Percentiles rank a stretch among this genome's conserved stretches.
These are phyloP conservation scores for Trypanosoma platydactyli DNA, from an alignment of 208 protist genomes.

Conservation along the genomic window DNA sequence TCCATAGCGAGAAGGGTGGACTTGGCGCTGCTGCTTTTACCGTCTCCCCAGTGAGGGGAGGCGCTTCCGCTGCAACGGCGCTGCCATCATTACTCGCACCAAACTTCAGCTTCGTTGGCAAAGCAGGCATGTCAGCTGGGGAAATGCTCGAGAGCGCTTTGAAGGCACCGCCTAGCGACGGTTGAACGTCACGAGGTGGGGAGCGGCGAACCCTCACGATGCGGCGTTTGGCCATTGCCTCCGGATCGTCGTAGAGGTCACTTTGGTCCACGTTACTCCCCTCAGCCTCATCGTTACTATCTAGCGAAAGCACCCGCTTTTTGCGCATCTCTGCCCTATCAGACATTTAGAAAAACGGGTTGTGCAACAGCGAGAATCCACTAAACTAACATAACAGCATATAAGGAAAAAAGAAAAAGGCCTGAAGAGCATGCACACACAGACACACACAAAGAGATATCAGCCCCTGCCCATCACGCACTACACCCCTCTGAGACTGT, in stretches of 20 bases:
- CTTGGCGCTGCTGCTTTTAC: not conserved
- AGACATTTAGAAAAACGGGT: conserved; percentile 13
- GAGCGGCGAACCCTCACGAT: conserved; percentile 53
- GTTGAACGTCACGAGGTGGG: not conserved
- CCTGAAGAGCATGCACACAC: no score
- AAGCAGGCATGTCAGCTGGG: conserved; percentile 3
- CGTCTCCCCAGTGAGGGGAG: no score
- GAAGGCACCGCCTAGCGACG: conserved; percentile 22
- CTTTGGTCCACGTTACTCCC: conserved; percentile 44
- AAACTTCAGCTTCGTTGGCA: conserved; percentile 21
- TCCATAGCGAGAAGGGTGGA: conserved; percentile 2
- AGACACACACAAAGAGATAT: no score
- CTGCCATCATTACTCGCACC: not conserved
- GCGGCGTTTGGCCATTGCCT: conserved; percentile 68
- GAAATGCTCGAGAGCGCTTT: conserved; percentile 6
- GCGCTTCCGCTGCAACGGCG: not conserved
- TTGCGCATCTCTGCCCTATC: conserved; percentile 1
- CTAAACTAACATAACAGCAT: conserved; percentile 10
- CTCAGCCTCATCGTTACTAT: conserved; percentile 30
- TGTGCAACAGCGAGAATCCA: no score
- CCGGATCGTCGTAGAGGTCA: conserved; percentile 49
- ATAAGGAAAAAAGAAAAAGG: conserved; percentile 15
- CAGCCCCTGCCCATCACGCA: no score
- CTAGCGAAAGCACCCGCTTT: conserved; percentile 15
- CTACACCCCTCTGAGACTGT: not conserved